phyloP scores from a whole-genome alignment of 495 filamentous ascomycete species.

The Penicillium coprophilum region DNA sequence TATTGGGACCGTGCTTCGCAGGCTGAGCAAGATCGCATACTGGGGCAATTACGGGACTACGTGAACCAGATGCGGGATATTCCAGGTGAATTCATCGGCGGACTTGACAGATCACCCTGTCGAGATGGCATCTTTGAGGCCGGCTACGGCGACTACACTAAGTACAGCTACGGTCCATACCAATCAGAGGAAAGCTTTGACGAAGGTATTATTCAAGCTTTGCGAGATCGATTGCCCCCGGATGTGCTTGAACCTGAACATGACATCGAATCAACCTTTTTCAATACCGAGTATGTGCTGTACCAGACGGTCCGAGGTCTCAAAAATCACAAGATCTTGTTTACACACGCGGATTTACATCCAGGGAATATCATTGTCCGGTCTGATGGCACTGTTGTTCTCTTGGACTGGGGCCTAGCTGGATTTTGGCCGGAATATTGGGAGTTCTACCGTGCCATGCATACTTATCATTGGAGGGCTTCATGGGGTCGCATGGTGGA shows the following conservation, averaged over 20 bases:
- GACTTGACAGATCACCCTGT: not conserved
- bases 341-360: constrained; percentile 38
- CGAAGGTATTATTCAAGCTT: not conserved
- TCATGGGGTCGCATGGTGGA: constrained; percentile 25
- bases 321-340: constrained; percentile 24
- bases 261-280: not conserved
- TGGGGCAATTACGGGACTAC: not conserved
- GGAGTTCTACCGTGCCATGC: constrained; percentile 21
- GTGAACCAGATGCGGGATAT: constrained; percentile 4
- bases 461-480: constrained; percentile 10
- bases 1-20: not conserved
- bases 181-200: not conserved
- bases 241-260: not conserved
- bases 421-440: constrained; percentile 27
- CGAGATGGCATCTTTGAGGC: not conserved
- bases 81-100: not conserved
- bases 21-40: not conserved
- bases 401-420: constrained; percentile 22
- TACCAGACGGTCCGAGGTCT: constrained; percentile 2
- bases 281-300: not conserved
- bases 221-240: not conserved
- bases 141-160: not conserved
- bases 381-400: constrained; percentile 15
- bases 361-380: constrained; percentile 34
- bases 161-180: not conserved